phyloP scores from a whole-genome alignment of 225 moss, liverwort and hornwort species.

The Marchantia polymorpha region DNA sequence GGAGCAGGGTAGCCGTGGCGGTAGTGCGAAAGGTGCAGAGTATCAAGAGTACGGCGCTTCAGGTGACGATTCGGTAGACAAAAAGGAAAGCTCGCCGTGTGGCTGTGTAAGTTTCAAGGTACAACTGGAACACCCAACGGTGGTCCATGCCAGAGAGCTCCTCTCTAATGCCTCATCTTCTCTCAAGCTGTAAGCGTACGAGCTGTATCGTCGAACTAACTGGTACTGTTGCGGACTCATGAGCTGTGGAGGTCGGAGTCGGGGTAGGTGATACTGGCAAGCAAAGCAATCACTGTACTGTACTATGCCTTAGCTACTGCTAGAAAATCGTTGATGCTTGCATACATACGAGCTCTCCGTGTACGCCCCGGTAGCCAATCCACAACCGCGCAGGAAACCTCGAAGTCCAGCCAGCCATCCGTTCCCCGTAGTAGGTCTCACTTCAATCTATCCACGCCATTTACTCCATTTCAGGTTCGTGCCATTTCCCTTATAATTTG shows the following conservation, averaged over 20 bases:
- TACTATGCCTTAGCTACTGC: neutral
- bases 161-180: neutral
- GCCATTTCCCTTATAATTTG: neutral
- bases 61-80: neutral
- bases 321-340: neutral
- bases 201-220: neutral
- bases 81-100: neutral
- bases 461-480: neutral
- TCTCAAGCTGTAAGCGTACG: neutral
- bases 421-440: neutral
- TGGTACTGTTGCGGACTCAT: neutral
- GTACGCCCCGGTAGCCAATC: neutral
- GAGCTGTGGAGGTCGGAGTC: neutral
- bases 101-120: neutral
- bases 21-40: neutral
- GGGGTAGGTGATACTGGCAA: neutral
- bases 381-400: neutral
- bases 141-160: conserved; percentile 3
- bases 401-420: neutral
- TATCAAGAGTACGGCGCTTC: neutral
- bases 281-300: conserved; percentile 2
- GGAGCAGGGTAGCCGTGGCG: neutral
- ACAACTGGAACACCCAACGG: neutral
- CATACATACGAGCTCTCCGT: neutral
- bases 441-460: neutral